Evolutionary conservation across 1,139 yeast species (phyloP).

Genomic region (Debaryomyces udenii): DNA sequence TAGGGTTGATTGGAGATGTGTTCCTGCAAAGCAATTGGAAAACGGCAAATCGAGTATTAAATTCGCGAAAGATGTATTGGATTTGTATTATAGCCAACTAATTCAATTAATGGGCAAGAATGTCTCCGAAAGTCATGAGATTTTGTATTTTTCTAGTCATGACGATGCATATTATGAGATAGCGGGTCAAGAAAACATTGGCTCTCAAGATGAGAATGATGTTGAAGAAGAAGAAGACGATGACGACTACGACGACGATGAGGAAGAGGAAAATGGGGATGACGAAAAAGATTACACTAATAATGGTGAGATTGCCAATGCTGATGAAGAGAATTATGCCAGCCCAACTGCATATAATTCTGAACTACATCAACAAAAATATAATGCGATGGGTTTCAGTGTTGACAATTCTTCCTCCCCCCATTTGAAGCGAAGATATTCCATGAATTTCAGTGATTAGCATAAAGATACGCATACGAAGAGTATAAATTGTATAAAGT

Average conservation of each 20-base stretch:
- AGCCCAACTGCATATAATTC: constrained; percentile 9
- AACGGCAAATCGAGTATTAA: constrained; percentile 33
- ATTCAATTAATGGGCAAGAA: constrained; percentile 60
- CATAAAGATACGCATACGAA: not conserved
- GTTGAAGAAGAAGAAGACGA: constrained; percentile 11
- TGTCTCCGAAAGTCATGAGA: constrained; percentile 19
- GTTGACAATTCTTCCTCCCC: constrained; percentile 40
- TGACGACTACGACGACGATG: constrained; percentile 4
- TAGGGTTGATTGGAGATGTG: constrained; percentile 70
- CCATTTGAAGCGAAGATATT: constrained; percentile 35
- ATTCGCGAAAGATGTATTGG: constrained; percentile 51
- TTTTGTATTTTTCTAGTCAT: constrained; percentile 7
- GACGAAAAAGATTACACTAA: no score
- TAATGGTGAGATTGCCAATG: constrained; percentile 1
- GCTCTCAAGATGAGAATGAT: constrained; percentile 14
- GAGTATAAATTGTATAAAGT: not conserved
- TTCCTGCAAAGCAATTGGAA: constrained; percentile 40
- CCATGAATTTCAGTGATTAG: constrained; percentile 5
- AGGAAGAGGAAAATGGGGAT: constrained; percentile 9
- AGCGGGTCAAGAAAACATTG: constrained; percentile 3
- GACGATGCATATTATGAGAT: constrained; percentile 10
- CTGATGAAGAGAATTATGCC: constrained; percentile 15
- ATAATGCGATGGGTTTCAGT: constrained; percentile 30
- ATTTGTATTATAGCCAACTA: constrained; percentile 63
- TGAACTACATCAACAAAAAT: constrained; percentile 18